A percentile compares a stretch with the other conserved stretches of the same genome.
Evolutionary conservation across 2,329 filamentous ascomycete genomes (phyloP).

Genomic region (Phialophora chinensis): DNA sequence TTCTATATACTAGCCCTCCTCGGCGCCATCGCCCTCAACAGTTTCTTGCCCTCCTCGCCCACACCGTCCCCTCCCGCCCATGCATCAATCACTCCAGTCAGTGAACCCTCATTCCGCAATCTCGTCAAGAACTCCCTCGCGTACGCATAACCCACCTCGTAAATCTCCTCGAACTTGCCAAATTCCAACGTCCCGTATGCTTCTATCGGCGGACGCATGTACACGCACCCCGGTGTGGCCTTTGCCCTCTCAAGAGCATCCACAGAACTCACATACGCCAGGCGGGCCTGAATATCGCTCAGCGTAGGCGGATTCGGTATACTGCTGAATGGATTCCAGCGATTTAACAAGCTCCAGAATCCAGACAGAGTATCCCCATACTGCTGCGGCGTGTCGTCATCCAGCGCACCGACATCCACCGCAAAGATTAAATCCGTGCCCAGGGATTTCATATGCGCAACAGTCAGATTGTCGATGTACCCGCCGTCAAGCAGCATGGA

Average conservation of each 20-base stretch:
- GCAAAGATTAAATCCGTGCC: constrained; percentile 95
- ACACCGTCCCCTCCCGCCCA: constrained; percentile 53
- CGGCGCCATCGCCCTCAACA: constrained; percentile 79
- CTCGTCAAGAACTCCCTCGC: constrained; percentile 79
- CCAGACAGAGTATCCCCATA: constrained; percentile 95
- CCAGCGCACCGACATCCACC: constrained; percentile 88
- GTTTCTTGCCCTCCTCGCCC: constrained; percentile 75
- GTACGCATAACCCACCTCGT: constrained; percentile 83
- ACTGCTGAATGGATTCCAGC: constrained; percentile 94
- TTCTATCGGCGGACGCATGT: constrained; percentile 95
- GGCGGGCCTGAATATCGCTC: constrained; percentile 90
- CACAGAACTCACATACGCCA: constrained; percentile 93
- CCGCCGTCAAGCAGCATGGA: constrained; percentile 96
- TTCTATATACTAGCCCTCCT: constrained; percentile 74
- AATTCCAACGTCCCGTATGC: constrained; percentile 94
- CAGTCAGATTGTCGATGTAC: constrained; percentile 96
- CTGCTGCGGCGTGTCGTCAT: constrained; percentile 87
- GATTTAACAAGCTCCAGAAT: constrained; percentile 91
- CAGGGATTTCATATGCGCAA: constrained; percentile 94
- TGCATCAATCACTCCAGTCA: constrained; percentile 62
- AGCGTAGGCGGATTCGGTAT: constrained; percentile 92
- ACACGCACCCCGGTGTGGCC: constrained; percentile 85
- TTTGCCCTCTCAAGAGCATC: constrained; percentile 95
- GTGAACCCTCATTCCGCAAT: constrained; percentile 76
- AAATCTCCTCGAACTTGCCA: constrained; percentile 97